These are phyloP conservation scores for Penicillium sp. DNA, from an alignment of 2,329 filamentous ascomycete genomes.

Conservation along the genomic window DNA sequence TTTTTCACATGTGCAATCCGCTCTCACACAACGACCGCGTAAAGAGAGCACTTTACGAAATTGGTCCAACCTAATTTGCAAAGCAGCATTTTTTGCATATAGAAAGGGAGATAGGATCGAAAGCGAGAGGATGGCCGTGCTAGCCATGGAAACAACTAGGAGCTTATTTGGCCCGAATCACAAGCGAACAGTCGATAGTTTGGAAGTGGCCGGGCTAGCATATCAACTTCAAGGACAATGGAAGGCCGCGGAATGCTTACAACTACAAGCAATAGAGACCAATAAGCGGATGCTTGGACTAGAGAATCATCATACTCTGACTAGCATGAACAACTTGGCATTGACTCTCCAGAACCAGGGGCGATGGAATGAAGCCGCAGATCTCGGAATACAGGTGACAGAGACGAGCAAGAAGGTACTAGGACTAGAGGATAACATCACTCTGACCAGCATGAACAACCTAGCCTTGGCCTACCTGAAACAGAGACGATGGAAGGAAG, in stretches of 20 bases:
- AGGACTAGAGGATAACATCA: constrained; percentile 6
- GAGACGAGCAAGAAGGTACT: background rate
- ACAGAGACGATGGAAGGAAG: constrained; percentile 1
- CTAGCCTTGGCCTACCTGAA: background rate
- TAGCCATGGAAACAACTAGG: background rate
- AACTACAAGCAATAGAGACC: background rate
- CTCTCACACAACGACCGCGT: background rate
- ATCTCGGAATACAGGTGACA: background rate
- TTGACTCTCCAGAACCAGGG: background rate
- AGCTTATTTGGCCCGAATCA: background rate
- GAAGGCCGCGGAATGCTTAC: constrained; percentile 8
- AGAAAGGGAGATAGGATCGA: background rate
- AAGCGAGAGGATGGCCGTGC: background rate
- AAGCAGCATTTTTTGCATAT: background rate
- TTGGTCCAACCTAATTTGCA: constrained; percentile 4
- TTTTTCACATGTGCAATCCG: constrained; percentile 6
- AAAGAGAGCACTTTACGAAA: background rate
- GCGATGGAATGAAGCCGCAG: constrained; percentile 5
- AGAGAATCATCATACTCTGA: constrained; percentile 16
- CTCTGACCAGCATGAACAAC: constrained; percentile 12
- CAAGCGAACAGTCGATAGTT: constrained; percentile 3
- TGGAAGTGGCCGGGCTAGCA: background rate
- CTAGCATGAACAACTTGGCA: constrained; percentile 1
- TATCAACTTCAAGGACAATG: constrained; percentile 1
- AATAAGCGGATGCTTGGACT: constrained; percentile 16